Conservation (phyloP, 176 grass and related monocot genomes). For the Raddia guianensis region DNA sequence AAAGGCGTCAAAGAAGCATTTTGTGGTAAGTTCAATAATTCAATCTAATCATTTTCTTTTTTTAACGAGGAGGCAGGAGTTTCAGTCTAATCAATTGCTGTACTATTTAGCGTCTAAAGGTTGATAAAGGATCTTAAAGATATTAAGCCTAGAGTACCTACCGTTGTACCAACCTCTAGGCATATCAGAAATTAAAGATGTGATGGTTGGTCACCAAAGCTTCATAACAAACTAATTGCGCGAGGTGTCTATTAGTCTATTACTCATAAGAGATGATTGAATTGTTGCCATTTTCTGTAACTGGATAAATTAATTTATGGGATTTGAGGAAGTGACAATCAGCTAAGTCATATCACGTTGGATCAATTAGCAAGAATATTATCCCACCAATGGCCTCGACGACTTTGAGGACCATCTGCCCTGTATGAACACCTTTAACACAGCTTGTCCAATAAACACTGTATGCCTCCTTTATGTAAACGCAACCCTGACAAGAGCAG, state of each 20-base stretch:
- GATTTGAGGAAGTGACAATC: neutral
- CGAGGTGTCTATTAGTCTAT: neutral
- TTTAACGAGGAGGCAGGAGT: too few species aligned
- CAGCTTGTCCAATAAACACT: constrained; percentile 86
- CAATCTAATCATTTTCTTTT: neutral
- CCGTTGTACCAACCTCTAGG: neutral
- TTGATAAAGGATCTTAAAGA: neutral
- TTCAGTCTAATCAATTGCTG: neutral
- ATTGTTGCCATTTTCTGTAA: neutral
- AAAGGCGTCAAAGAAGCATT: constrained; percentile 11
- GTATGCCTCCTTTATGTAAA: constrained; percentile 92
- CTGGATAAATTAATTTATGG: neutral
- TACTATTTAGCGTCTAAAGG: neutral
- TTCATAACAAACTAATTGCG: constrained; percentile 1
- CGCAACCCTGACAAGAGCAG: constrained; percentile 65
- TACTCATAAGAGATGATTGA: neutral
- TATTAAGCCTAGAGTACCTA: neutral
- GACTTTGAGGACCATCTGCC: constrained; percentile 93
- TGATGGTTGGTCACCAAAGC: neutral
- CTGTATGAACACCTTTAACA: constrained; percentile 68
- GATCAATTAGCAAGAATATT: neutral
- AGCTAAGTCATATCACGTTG: neutral
- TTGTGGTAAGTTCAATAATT: constrained; percentile 16
- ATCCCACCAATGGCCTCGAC: constrained; percentile 90
- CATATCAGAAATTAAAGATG: constrained; percentile 10